Evolutionary conservation across 2,329 filamentous ascomycete species (phyloP), one percentile per base, ranked within the genome.

Genomic region (Xylariaceae sp.): DNA sequence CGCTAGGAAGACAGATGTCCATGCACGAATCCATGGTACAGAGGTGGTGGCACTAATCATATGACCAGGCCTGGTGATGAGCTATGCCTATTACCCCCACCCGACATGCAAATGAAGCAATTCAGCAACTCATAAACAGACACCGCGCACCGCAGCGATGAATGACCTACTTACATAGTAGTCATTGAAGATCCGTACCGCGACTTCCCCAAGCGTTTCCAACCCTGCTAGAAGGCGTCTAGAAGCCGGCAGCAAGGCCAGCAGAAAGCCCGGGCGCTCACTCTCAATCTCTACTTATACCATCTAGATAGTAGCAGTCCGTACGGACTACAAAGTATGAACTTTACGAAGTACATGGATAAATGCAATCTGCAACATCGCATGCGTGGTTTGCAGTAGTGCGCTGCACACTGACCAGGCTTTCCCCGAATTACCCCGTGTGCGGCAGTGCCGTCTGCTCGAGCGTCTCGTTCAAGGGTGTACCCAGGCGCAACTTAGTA

Each of bases 301-400:
- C n/a, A n/a, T n/a, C n/a, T n/a, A n/a, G n/a, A n/a, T n/a, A n/a
- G n/a, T n/a, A n/a, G n/a, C n/a, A n/a, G n/a, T n/a, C n/a, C n/a
- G n/a, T n/a, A n/a, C n/a, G n/a, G n/a, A n/a, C n/a, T n/a, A n/a
- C n/a, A n/a, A n/a, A n/a, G n/a, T n/a, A n/a, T n/a, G n/a, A n/a
- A n/a, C n/a, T n/a, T n/a, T n/a, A n/a, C n/a, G n/a, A n/a, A n/a
- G n/a, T n/a, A n/a, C n/a, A n/a, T n/a, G n/a, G n/a, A n/a, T n/a
- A 9, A 13, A 50, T 53, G 42, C 42, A 22, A 5, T 29, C 46
- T 49, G 41, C 40, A 53, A 44, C 39, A 40, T 41, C 32, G 42
- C 29, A 54, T 51, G 54, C 44, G 47, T 37, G 26, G 44, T 47
- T 41, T 55, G 52, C 55, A 55, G 55, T 55, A 52, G 51, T 43